A percentile compares a stretch with the other conserved stretches of the same genome.
Conservation (phyloP, 2,329 filamentous ascomycete genomes). For the Trichoderma sp. region DNA sequence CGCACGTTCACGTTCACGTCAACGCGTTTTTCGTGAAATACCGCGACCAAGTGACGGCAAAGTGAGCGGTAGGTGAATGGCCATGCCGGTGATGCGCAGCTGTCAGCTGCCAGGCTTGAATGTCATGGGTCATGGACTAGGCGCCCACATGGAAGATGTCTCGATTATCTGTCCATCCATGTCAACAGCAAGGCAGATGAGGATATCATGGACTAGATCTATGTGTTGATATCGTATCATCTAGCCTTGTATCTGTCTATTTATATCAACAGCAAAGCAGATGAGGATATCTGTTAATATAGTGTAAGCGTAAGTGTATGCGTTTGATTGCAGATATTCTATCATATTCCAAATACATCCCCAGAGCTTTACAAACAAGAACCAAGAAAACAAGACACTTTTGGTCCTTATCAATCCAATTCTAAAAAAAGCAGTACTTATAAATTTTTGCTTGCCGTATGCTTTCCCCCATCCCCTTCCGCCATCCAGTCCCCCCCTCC, state of each 20-base stretch:
- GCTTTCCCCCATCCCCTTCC: neutral
- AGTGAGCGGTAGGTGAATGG: constrained; percentile 7
- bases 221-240: neutral
- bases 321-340: neutral
- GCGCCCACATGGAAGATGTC: neutral
- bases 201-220: too few relatives aligned
- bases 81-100: neutral
- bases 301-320: neutral
- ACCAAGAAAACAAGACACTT: neutral
- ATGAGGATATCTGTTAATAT: too few relatives aligned
- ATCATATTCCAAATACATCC: neutral
- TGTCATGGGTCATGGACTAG: neutral
- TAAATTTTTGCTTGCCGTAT: neutral
- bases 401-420: neutral
- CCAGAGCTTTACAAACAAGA: neutral
- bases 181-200: too few relatives aligned
- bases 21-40: neutral
- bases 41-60: constrained; percentile 3
- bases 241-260: neutral
- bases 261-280: too few relatives aligned
- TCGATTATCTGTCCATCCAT: neutral
- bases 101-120: neutral
- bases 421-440: neutral
- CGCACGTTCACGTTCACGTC: neutral
- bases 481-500: too few relatives aligned